Percentiles rank a stretch among this genome's conserved stretches.
These are phyloP conservation scores for Corniculantispora saksenae DNA, from an alignment of 2,329 filamentous ascomycete species.

Conservation along the genomic window DNA sequence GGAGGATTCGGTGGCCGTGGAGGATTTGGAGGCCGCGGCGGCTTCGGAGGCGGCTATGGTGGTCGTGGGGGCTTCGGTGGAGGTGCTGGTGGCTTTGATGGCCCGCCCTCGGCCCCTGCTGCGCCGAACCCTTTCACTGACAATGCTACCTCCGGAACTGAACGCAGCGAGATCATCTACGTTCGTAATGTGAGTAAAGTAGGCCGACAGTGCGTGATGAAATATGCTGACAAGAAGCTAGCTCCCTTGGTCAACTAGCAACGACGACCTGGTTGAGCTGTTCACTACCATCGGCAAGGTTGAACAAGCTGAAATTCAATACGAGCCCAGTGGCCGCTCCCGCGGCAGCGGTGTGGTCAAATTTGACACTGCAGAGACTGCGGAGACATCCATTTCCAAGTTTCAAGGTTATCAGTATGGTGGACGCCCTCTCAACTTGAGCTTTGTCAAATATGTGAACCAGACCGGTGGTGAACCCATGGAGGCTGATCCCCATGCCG, in stretches of 20 bases:
- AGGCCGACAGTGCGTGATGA: not conserved
- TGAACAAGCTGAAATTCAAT: constrained; percentile 98
- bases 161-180: constrained; percentile 82
- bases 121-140: constrained; percentile 93
- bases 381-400: constrained; percentile 92
- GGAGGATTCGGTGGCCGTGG: constrained; percentile 52
- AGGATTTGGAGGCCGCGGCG: constrained; percentile 55
- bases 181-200: constrained; percentile 83
- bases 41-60: constrained; percentile 50
- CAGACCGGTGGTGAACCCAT: constrained; percentile 69
- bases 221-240: constrained; percentile 36
- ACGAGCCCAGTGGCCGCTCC: constrained; percentile 93
- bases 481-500: constrained; percentile 76
- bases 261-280: constrained; percentile 92
- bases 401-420: constrained; percentile 98
- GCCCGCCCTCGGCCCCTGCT: constrained; percentile 46
- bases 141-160: constrained; percentile 82
- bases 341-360: constrained; percentile 95
- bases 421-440: constrained; percentile 87
- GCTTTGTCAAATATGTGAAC: constrained; percentile 90
- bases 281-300: constrained; percentile 98
- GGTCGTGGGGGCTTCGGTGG: constrained; percentile 53
- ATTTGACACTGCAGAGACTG: constrained; percentile 80
- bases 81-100: constrained; percentile 47
- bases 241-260: constrained; percentile 98